Percentiles rank a stretch among this genome's conserved stretches.
These are phyloP conservation scores for Alternaria rosae DNA, from an alignment of 2,329 filamentous ascomycete genomes.

Conservation along the genomic window DNA sequence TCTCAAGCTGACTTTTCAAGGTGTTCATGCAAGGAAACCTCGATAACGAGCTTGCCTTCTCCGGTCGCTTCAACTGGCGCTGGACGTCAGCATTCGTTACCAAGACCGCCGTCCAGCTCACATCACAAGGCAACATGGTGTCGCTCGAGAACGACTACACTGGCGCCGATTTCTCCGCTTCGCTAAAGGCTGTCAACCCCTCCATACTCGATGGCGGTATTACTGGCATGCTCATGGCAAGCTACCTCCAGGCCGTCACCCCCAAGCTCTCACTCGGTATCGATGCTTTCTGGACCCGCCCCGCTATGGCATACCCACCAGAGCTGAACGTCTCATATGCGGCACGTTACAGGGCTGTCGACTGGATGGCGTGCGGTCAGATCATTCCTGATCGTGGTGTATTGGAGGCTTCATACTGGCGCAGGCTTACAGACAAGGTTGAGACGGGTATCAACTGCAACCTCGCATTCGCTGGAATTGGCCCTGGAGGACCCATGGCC, in stretches of 20 bases:
- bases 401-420: conserved; percentile 88
- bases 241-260: conserved; percentile 93
- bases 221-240: conserved; percentile 94
- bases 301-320: conserved; percentile 82
- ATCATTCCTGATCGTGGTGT: conserved; percentile 87
- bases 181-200: conserved; percentile 94
- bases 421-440: conserved; percentile 88
- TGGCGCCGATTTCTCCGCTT: conserved; percentile 90
- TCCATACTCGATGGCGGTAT: conserved; percentile 89
- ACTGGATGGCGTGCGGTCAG: conserved; percentile 94
- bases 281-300: conserved; percentile 93
- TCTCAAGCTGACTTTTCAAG: conserved; percentile 57
- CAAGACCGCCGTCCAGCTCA: conserved; percentile 87
- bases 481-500: conserved; percentile 68
- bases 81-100: conserved; percentile 82
- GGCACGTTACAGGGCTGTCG: conserved; percentile 85
- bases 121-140: conserved; percentile 85
- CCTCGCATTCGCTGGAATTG: conserved; percentile 75
- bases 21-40: conserved; percentile 95
- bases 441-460: conserved; percentile 96
- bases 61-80: conserved; percentile 90
- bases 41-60: conserved; percentile 89
- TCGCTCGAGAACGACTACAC: conserved; percentile 96
- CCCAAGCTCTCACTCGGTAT: conserved; percentile 85
- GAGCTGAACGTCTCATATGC: conserved; percentile 91